Evolutionary conservation across 495 filamentous ascomycete genomes (phyloP), one percentile per base, ranked within the genome.

Genomic region (Penicillium cosmopolitanum): DNA sequence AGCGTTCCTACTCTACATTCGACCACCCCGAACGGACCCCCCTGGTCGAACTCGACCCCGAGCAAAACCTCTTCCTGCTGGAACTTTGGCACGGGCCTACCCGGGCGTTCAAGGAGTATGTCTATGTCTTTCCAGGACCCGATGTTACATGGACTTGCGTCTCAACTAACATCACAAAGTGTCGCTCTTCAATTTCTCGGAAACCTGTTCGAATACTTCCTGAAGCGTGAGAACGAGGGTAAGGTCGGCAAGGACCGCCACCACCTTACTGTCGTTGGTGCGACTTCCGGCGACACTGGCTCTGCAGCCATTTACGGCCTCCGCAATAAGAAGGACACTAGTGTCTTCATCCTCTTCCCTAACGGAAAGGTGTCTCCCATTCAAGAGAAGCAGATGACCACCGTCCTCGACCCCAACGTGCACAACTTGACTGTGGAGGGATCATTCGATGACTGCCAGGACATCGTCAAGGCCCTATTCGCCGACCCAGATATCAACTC

Each of bases 21-120:
- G 89, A 93, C 34, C 78, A 84, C 40, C 71, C 82, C 11, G 84
- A 94, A 13, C 82, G 89, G 42, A 89, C 90, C 2, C 94, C 95
- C 0, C 68, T 91, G 12, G 82, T 90, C 40, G 80, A 86, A 10
- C 81, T 96, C 28, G 74, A 89, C 53, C 67, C 77, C 18, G 75
- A 89, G 56, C 82, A 85, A 62, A 86, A 91, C 68, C 71, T 97
- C 9, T 82, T 96, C 69, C 75, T 98, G 11, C 86, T 98, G 11
- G 95, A 98, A 74, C 87, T 98, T 11, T 98, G 97, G 83, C 94
- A 98, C 70, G 95, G 95, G n/a, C 93, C 92, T 2, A 97, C 85
- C n/a, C 96, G 88, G 65, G 85, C 94, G 7, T 97, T 97, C 82
- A 97, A 97, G 75, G 93, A 96, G 68, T 63, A 54, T 46, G 43